phyloP scores from a whole-genome alignment of 2,329 filamentous ascomycete species.

The Hymenoscyphus albidus region DNA sequence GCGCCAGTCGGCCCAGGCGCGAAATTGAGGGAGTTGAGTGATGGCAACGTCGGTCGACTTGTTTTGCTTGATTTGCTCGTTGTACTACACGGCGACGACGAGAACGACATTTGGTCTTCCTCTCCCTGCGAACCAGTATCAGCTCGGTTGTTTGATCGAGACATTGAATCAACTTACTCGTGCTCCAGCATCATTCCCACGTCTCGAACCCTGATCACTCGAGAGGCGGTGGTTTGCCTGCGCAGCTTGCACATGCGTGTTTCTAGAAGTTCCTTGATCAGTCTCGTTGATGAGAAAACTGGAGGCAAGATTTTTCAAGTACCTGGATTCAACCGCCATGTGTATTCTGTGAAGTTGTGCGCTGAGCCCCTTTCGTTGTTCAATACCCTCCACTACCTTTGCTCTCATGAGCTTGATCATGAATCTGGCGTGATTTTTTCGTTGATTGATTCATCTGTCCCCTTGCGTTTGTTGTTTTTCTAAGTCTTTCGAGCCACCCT shows the following conservation, averaged over 20 bases:
- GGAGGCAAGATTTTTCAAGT: background rate
- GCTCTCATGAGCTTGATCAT: constrained; percentile 24
- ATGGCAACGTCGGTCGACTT: background rate
- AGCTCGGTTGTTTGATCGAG: background rate
- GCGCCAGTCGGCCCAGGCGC: constrained; percentile 1
- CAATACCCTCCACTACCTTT: constrained; percentile 20
- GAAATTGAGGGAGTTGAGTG: constrained; percentile 5
- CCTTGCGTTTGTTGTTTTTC: constrained; percentile 10
- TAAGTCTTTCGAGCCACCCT: constrained; percentile 6
- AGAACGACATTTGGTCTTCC: constrained; percentile 1
- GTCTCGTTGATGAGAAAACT: background rate
- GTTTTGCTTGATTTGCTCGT: background rate
- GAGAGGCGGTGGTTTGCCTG: constrained; percentile 1
- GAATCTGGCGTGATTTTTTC: constrained; percentile 21
- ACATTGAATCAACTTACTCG: constrained; percentile 1
- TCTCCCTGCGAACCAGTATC: background rate
- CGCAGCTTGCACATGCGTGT: constrained; percentile 2
- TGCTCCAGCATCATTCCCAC: background rate
- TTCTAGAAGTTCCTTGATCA: background rate
- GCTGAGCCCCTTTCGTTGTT: constrained; percentile 19
- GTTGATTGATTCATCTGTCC: constrained; percentile 14
- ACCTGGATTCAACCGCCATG: constrained; percentile 7
- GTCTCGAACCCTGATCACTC: background rate
- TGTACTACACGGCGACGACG: background rate
- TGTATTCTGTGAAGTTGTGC: constrained; percentile 20